phyloP scores from a whole-genome alignment of 164 flowering plant species.

The Tinospora cordifolia region DNA sequence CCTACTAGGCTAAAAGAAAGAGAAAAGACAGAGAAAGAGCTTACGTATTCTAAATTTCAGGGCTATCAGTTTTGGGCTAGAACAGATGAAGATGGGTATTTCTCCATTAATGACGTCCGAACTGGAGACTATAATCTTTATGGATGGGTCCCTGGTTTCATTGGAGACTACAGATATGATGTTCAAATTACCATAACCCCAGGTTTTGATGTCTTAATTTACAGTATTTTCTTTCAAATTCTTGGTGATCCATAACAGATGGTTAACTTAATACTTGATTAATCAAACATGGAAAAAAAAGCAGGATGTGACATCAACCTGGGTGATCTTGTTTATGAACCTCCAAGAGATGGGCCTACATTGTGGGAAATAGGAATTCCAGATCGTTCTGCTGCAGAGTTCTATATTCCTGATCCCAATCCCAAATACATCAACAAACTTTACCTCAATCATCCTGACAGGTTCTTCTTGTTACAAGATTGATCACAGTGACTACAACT shows the following conservation, averaged over 20 bases:
- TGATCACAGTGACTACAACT: not conserved
- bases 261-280: not conserved
- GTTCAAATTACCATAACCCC: constrained; percentile 33
- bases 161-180: constrained; percentile 65
- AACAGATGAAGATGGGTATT: constrained; percentile 52
- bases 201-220: constrained; percentile 31
- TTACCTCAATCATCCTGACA: constrained; percentile 57
- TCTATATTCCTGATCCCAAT: constrained; percentile 71
- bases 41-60: constrained; percentile 22
- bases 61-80: constrained; percentile 80
- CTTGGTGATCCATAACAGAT: not conserved
- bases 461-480: not conserved
- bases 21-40: not conserved
- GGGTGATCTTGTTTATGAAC: constrained; percentile 53
- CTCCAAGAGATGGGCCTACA: constrained; percentile 84
- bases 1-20: not conserved
- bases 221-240: not conserved
- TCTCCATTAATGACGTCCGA: constrained; percentile 39
- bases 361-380: constrained; percentile 91
- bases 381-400: constrained; percentile 77
- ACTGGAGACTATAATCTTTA: constrained; percentile 64
- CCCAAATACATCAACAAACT: constrained; percentile 58
- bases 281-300: not conserved
- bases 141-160: constrained; percentile 68
- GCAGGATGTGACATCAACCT: constrained; percentile 51